These are phyloP conservation scores for Penicillium nordicum DNA, from an alignment of 2,329 filamentous ascomycete species.

Conservation along the genomic window DNA sequence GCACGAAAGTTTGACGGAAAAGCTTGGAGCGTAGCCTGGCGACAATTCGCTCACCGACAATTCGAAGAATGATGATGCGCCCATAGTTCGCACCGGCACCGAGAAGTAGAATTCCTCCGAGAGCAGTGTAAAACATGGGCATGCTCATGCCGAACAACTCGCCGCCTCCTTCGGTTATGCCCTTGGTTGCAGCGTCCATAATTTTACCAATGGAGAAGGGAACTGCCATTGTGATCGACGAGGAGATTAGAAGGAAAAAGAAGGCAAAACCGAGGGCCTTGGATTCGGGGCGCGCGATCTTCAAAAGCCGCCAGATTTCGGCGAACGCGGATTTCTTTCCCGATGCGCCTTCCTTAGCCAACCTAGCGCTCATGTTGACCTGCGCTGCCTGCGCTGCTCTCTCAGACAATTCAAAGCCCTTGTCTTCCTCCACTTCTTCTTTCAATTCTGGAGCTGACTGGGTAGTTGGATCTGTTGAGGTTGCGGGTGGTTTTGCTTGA, in stretches of 20 bases:
- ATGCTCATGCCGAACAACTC: constrained; percentile 80
- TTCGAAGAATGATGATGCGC: constrained; percentile 85
- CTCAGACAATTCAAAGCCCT: constrained; percentile 69
- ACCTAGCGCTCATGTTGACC: constrained; percentile 79
- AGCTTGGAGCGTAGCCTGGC: constrained; percentile 83
- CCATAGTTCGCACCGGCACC: constrained; percentile 92
- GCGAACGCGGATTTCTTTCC: constrained; percentile 58
- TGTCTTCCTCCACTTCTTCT: constrained; percentile 54
- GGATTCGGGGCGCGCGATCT: constrained; percentile 81
- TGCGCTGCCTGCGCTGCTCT: constrained; percentile 83
- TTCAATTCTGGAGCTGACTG: constrained; percentile 36
- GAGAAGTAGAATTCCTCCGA: constrained; percentile 71
- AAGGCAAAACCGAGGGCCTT: constrained; percentile 76
- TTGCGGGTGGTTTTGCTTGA: constrained; percentile 26
- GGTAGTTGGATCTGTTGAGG: constrained; percentile 24
- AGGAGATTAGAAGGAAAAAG: constrained; percentile 80
- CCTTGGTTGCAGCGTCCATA: constrained; percentile 81
- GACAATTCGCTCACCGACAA: constrained; percentile 93
- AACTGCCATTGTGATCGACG: constrained; percentile 89
- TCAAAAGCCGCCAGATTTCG: constrained; percentile 84
- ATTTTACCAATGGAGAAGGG: constrained; percentile 97
- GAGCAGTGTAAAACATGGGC: constrained; percentile 80
- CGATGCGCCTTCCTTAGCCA: constrained; percentile 72
- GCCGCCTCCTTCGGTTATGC: constrained; percentile 58
- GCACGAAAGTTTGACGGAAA: constrained; percentile 88